A percentile compares a stretch with the other conserved stretches of the same genome.
Conservation (phyloP, 148 eudicot genomes). For the Amaranthus cruentus region DNA sequence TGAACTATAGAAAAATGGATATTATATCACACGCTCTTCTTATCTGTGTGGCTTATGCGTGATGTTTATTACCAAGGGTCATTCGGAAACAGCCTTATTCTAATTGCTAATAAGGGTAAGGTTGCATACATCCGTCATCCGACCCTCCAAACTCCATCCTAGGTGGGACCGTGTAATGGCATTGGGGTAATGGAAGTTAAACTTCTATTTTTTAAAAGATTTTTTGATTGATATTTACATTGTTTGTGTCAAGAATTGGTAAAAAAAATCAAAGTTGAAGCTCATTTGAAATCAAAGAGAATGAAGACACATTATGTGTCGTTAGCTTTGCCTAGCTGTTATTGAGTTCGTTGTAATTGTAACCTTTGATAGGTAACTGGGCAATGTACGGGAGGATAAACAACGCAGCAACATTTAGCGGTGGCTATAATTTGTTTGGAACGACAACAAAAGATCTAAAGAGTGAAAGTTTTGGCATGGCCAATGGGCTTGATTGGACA, state of each 20-base stretch:
- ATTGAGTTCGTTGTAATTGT: constrained; percentile 6
- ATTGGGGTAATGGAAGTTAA: constrained; percentile 43
- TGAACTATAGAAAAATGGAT: too few species aligned
- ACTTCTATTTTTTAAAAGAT: too few species aligned
- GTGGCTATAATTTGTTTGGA: constrained; percentile 24
- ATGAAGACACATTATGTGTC: neutral
- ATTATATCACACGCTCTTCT: too few species aligned
- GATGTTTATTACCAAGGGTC: too few species aligned
- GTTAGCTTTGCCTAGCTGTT: neutral
- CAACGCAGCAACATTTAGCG: constrained; percentile 26
- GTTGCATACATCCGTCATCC: constrained; percentile 20
- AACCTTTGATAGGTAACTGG: constrained; percentile 31
- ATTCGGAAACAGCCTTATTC: too few species aligned
- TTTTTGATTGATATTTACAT: neutral
- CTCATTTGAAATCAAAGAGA: too few species aligned
- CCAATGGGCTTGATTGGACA: constrained; percentile 46
- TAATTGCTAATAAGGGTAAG: too few species aligned
- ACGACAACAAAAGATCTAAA: constrained; percentile 24
- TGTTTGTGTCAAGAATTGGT: neutral
- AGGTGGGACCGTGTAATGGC: constrained; percentile 33
- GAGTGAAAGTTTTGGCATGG: constrained; percentile 59
- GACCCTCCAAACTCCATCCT: too few species aligned
- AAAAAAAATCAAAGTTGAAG: neutral
- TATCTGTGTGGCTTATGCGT: too few species aligned
- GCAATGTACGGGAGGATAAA: constrained; percentile 45